Evolutionary conservation across 2,329 filamentous ascomycete genomes (phyloP), one percentile per base, ranked within the genome.

Genomic region (Aureobasidium sp.): DNA sequence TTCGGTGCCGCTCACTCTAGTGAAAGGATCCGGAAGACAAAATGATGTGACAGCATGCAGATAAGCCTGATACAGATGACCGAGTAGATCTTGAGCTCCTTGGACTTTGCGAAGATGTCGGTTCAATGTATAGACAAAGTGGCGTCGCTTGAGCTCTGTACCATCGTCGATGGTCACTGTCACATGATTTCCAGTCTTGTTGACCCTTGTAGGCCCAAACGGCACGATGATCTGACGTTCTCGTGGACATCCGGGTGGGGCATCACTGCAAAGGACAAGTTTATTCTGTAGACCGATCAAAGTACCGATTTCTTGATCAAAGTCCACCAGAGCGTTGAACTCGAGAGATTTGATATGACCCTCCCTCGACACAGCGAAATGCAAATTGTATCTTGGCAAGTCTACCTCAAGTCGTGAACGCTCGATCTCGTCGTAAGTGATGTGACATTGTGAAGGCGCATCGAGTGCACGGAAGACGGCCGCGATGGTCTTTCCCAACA

Each of bases 1-100:
- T 67, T 89, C 86, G 0, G 78, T 80, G 0, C 87, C 87, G 0
- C 84, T 88, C 0, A 79, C 75, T 0, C 77, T 73, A 0, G 85
- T 88, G 0, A 89, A 74, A 0, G 75, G 71, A 67, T 89, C 87
- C 0, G 82, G 79, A 0, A 88, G 39, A 0, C 79, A 67, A 36
- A 80, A 83, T 0, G 85, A 86, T 0, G 86, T 89, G 5, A 79
- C 71, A 0, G 85, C 86, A 67, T 89, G 86, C 0, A 85, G 69
- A 4, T 79, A 70, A 0, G 84, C 84, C 66, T 85, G 87, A 1
- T 74, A 74, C 61, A 85, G 86, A 66, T 63, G 64, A 62, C 44
- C 64, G 0, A 84, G 71, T 0, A 85, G 71, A 0, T 69, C 69
- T 0, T 82, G 82, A 50, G 88, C 24, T 2, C 61, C 85, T 0